These are phyloP conservation scores for Pseudomonodictys pantanalensis DNA, from an alignment of 495 filamentous ascomycete species.

Conservation along the genomic window DNA sequence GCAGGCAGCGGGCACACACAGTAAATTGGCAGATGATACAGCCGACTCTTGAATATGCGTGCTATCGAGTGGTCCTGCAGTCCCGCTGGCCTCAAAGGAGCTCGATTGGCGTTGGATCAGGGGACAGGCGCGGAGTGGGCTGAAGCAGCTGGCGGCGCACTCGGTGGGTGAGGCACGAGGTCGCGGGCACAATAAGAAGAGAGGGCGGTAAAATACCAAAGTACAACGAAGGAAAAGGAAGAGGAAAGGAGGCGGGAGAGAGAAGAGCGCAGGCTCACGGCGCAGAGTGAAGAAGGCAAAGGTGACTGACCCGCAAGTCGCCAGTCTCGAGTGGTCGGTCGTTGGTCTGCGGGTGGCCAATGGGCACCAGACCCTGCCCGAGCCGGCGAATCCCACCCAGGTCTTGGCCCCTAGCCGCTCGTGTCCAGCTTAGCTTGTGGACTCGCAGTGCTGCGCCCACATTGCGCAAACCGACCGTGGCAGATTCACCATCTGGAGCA, in stretches of 20 bases:
- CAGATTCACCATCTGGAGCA: too few species aligned
- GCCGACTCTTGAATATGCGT: constrained; percentile 5
- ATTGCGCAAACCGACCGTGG: too few species aligned
- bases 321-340: neutral
- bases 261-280: constrained; percentile 2
- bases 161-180: neutral
- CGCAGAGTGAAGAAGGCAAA: constrained; percentile 11
- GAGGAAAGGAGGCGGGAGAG: constrained; percentile 3
- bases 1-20: constrained; percentile 9
- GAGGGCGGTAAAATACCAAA: constrained; percentile 26
- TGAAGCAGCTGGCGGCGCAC: neutral
- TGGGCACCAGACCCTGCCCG: too few species aligned
- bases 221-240: constrained; percentile 31
- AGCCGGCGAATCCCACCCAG: too few species aligned
- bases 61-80: constrained; percentile 69
- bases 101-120: constrained; percentile 31
- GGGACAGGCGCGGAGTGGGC: constrained; percentile 7
- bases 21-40: constrained; percentile 10
- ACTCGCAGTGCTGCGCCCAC: too few species aligned
- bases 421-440: too few species aligned
- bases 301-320: neutral
- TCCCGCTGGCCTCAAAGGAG: constrained; percentile 92
- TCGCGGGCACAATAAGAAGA: constrained; percentile 14
- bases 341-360: neutral
- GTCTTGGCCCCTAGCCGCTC: too few species aligned